Conservation (phyloP, 805 yeast species). For the Torulaspora maleeae region DNA sequence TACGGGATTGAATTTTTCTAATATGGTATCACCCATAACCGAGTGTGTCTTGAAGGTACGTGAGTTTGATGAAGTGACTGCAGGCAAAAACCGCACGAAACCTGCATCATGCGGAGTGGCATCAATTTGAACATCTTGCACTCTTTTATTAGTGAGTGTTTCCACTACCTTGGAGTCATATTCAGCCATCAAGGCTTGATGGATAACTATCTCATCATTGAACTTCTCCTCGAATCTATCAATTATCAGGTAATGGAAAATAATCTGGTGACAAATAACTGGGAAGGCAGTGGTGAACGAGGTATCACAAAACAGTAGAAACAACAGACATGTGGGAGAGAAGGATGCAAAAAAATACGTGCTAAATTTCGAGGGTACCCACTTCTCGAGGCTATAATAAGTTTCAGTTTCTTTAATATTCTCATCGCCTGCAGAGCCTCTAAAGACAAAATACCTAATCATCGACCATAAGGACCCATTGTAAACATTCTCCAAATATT, state of each 20-base stretch:
- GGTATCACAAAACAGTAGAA: constrained; percentile 39
- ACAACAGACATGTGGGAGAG: constrained; percentile 52
- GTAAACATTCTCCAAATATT: constrained; percentile 19
- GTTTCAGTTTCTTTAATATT: constrained; percentile 27
- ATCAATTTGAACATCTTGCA: constrained; percentile 59
- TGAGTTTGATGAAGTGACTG: constrained; percentile 27
- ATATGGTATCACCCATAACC: constrained; percentile 30
- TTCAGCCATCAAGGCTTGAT: constrained; percentile 58
- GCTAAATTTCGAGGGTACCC: constrained; percentile 63
- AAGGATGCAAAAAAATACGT: constrained; percentile 48
- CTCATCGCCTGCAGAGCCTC: constrained; percentile 5
- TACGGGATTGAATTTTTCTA: constrained; percentile 33
- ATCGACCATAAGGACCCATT: constrained; percentile 24
- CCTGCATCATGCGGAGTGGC: constrained; percentile 41
- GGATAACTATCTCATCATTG: constrained; percentile 56
- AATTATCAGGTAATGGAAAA: constrained; percentile 40
- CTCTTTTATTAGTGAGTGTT: constrained; percentile 48
- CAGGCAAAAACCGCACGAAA: constrained; percentile 31
- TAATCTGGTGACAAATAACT: constrained; percentile 36
- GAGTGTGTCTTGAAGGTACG: constrained; percentile 52
- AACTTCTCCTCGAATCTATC: constrained; percentile 44
- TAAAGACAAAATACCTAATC: constrained; percentile 17
- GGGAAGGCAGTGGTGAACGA: constrained; percentile 38
- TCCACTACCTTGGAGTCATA: constrained; percentile 57
- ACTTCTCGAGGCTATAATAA: constrained; percentile 55